Base-by-base conservation (phyloP, 768 basidiomycete genomes). In the Paxillus involutus region DNA sequence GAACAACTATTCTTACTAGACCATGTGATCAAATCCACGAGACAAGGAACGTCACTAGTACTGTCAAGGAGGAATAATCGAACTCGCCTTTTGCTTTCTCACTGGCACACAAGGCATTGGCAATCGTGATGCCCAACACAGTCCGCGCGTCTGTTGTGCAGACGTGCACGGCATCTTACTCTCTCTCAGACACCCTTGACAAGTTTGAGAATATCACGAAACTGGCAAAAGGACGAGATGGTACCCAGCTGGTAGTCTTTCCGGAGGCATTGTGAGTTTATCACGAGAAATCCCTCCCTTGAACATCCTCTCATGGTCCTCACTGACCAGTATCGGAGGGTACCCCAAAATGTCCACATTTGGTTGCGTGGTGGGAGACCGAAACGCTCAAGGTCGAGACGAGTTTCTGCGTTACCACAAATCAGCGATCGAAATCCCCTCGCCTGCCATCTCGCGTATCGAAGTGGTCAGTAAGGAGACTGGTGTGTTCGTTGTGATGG, bases 361-460 rank as follows among this genome's bases (percentile, higher is more conserved):
- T 48, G 69, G 62, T 60, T 57, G 72, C 55, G 58, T 70, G 6
- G 75, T 87, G 0, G 85, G 85, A 26, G 74, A 76, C 0, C 76
- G 84, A 24, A 59, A 68, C 2, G 66, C 71, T 0, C 70, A 75
- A 49, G 85, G 85, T 9, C 76, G 85, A 24, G 80, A 85, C 33
- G 84, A 85, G 60, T 87, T 75, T 60, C 58, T 83, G 24, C 75
- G 73, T 19, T 87, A 86, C 63, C 63, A 80, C 52, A 66, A 71
- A 3, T 78, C 80, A 12, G 84, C 84, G 6, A 77, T 87, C 50
- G 77, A 80, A 14, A 71, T 86, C 44, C 82, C 84, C 0, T 83
- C 82, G 3, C 70, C 77, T 9, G 71, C 80, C 0, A 71, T 79
- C 39, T 61, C 72, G 21, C 71, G 72, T 3, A 73, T 86, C 13